phyloP scores from a whole-genome alignment of 2,329 filamentous ascomycete species.

The Botrytis medusae region DNA sequence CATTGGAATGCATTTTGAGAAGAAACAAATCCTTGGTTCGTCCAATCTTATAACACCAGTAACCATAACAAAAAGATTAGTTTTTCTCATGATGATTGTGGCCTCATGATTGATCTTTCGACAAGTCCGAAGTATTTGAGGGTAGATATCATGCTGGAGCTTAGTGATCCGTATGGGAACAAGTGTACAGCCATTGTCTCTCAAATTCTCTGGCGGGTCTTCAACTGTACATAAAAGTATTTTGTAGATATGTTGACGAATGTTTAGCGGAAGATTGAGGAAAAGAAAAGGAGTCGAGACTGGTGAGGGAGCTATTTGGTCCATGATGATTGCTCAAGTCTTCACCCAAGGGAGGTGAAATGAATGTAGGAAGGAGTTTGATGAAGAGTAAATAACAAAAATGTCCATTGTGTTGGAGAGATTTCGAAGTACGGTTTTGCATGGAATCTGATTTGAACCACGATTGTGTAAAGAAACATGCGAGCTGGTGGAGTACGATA shows the following conservation, averaged over 20 bases:
- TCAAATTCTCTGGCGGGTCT: background rate
- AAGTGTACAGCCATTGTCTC: background rate
- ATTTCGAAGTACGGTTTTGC: background rate
- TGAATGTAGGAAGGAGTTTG: background rate
- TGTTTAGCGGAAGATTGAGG: background rate
- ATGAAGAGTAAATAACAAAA: background rate
- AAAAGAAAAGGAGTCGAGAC: background rate
- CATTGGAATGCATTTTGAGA: constrained; percentile 1
- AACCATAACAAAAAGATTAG: background rate
- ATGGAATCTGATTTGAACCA: background rate
- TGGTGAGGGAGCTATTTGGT: background rate
- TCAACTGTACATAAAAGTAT: background rate
- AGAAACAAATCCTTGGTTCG: background rate
- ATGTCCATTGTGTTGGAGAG: too few relatives aligned
- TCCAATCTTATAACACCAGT: constrained; percentile 1
- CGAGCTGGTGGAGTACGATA: background rate
- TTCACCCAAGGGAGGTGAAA: background rate
- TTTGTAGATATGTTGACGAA: constrained; percentile 6
- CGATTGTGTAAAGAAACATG: background rate
- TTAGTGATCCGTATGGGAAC: background rate
- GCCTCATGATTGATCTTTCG: constrained; percentile 11
- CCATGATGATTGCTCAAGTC: background rate
- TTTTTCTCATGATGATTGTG: background rate
- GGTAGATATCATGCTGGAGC: constrained; percentile 1
- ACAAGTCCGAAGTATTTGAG: constrained; percentile 2